Evolutionary conservation across 2,329 filamentous ascomycete species (phyloP).

Genomic region (Lomentospora prolificans): DNA sequence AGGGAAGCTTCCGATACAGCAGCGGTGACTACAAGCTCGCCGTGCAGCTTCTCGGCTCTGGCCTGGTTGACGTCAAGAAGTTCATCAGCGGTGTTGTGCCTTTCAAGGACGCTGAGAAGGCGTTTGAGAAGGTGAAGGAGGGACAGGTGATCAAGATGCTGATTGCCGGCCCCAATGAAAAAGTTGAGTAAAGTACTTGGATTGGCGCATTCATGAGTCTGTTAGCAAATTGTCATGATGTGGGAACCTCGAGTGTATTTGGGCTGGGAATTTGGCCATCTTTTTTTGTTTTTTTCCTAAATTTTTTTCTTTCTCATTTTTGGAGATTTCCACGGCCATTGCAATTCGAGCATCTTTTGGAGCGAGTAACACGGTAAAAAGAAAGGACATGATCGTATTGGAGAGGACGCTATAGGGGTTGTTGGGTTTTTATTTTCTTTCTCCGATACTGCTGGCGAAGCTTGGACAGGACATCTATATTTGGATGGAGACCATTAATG

Average conservation of each 20-base stretch:
- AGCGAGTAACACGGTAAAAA: neutral
- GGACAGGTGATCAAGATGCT: constrained; percentile 68
- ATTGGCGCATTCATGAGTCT: too few species aligned
- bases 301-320: constrained; percentile 8
- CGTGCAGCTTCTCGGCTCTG: constrained; percentile 62
- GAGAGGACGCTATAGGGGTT: neutral
- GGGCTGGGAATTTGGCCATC: neutral
- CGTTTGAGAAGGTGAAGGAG: constrained; percentile 76
- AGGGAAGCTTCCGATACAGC: constrained; percentile 84
- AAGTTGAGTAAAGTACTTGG: constrained; percentile 14
- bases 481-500: neutral
- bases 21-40: constrained; percentile 81
- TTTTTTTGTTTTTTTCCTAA: neutral
- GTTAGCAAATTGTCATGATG: too few species aligned
- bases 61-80: constrained; percentile 71
- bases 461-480: neutral
- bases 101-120: constrained; percentile 75
- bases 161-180: constrained; percentile 58
- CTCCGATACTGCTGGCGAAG: neutral
- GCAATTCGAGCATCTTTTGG: neutral
- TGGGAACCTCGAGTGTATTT: neutral
- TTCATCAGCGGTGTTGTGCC: constrained; percentile 68
- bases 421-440: neutral
- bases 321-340: neutral
- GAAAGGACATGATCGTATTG: neutral